Base-by-base conservation (phyloP, 2,329 filamentous ascomycete species). In the Trichoderma asperellum region DNA sequence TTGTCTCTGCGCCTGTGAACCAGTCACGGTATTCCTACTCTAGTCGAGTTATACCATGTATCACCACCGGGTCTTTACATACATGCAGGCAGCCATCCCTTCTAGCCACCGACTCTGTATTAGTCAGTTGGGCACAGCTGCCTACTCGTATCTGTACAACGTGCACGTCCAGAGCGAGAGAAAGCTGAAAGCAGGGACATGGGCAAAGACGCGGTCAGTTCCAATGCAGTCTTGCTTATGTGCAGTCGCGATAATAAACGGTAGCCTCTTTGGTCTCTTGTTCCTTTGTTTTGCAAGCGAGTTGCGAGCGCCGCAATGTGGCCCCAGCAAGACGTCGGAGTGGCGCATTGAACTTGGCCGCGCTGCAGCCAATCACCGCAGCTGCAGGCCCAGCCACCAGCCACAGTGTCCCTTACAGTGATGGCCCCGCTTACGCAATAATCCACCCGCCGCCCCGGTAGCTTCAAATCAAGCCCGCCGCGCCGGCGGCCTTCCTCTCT, bases 401-500 rank as follows among this genome's bases (percentile, higher is more conserved):
- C 71, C 71, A 73, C 70, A 63, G 40, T 55, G 52, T 66, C 68
- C 32, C 59, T 71, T 68, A 69, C 24, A 12, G 18, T 32, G 27
- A 55, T 53, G 29, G 47, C 55, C 72, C 75, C 76, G 75, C 21
- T 73, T 75, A 79, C 77, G 77, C 76, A 77, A 68, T 68, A 68
- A 70, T 67, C 74, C 74, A 47, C 40, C 21, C 49, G 7, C 63
- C 74, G 73, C 80, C 79, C 79, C 79, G 80, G 73, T 82, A 81
- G 74, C 74, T 68, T 75, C 78, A 81, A 77, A 75, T 78, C 75
- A 73, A 76, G 75, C 73, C 75, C 74, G 76, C 75, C 74, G 73
- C 76, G 75, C 76, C 75, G 72, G 74, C 78, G 77, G 74, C 71
- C 74, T 76, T 76, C 76, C 75, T 79, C 79, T 76, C 80, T 82